phyloP scores from a whole-genome alignment of 495 filamentous ascomycete species.

The Parathielavia hyrcaniae region DNA sequence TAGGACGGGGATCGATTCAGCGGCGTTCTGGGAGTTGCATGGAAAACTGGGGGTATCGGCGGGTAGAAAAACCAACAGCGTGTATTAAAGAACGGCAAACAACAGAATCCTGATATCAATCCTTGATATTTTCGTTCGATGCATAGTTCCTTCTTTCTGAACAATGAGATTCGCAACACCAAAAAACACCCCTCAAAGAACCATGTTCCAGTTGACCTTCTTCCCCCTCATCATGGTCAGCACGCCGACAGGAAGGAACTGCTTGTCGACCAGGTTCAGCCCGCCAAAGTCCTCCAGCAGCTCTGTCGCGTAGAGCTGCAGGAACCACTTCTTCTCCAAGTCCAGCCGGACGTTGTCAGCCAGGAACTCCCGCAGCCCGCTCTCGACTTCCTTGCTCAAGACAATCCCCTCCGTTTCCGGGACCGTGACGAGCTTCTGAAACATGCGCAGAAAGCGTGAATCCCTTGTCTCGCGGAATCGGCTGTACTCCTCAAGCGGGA shows the following conservation, averaged over 20 bases:
- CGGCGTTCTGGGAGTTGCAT: background rate
- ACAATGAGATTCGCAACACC: background rate
- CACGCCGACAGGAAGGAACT: constrained; percentile 50
- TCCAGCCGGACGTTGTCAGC: constrained; percentile 14
- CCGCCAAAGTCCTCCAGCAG: constrained; percentile 47
- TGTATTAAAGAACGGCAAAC: constrained; percentile 6
- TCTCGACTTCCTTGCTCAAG: constrained; percentile 20
- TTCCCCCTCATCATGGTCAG: constrained; percentile 48
- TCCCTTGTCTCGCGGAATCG: constrained; percentile 39
- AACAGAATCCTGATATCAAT: constrained; percentile 9
- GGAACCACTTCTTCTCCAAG: constrained; percentile 47
- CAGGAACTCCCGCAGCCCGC: constrained; percentile 18
- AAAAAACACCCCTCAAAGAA: constrained; percentile 22
- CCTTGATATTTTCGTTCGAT: constrained; percentile 6
- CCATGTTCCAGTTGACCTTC: constrained; percentile 51
- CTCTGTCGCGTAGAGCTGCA: constrained; percentile 47
- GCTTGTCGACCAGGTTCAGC: constrained; percentile 48
- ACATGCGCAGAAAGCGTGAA: background rate
- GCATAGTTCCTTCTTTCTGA: background rate
- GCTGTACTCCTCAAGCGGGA: constrained; percentile 45
- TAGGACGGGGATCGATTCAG: background rate
- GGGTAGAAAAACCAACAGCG: background rate
- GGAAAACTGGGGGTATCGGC: background rate
- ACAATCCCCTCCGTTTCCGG: constrained; percentile 22
- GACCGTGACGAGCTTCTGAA: constrained; percentile 24